A percentile compares a stretch with the other conserved stretches of the same genome.
These are phyloP conservation scores for Teratosphaeria destructans DNA, from an alignment of 2,329 filamentous ascomycete species.

Conservation along the genomic window DNA sequence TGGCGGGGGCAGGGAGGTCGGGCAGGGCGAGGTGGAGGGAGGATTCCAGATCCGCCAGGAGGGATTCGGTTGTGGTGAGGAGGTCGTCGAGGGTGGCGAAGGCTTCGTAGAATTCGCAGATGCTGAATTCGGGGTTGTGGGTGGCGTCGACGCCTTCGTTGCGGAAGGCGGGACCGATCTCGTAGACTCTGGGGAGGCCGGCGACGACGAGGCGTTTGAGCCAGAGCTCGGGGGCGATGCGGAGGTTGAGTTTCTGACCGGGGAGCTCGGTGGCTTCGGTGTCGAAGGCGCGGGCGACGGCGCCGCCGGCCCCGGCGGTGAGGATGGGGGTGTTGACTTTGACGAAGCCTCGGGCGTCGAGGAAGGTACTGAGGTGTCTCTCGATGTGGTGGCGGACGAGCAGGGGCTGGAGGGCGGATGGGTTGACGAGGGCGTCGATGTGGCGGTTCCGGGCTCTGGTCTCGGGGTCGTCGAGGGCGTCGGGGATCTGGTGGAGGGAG, in stretches of 20 bases:
- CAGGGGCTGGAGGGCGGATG: conserved; percentile 55
- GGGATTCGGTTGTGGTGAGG: conserved; percentile 62
- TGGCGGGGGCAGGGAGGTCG: conserved; percentile 20
- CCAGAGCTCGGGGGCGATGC: conserved; percentile 91
- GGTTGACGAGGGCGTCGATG: conserved; percentile 74
- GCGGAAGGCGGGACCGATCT: conserved; percentile 84
- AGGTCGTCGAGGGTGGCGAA: conserved; percentile 68
- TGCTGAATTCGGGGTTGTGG: conserved; percentile 96
- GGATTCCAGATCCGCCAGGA: conserved; percentile 38
- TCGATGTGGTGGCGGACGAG: conserved; percentile 65
- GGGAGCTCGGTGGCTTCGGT: conserved; percentile 69
- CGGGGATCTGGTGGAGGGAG: conserved; percentile 67
- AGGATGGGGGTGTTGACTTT: conserved; percentile 90
- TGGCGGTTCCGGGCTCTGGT: conserved; percentile 68
- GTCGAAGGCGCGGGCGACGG: conserved; percentile 74
- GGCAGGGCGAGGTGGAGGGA: conserved; percentile 3
- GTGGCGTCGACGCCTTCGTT: conserved; percentile 82
- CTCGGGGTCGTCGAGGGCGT: conserved; percentile 58
- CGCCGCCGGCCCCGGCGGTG: conserved; percentile 72
- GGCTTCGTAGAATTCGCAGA: conserved; percentile 91
- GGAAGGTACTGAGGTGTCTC: conserved; percentile 61
- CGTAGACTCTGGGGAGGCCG: conserved; percentile 79
- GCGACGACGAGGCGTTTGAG: conserved; percentile 85
- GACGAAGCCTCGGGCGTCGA: conserved; percentile 62
- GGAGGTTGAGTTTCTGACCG: conserved; percentile 60